These are phyloP conservation scores for Drechslerella dactyloides DNA, from an alignment of 2,329 filamentous ascomycete genomes.

Conservation along the genomic window DNA sequence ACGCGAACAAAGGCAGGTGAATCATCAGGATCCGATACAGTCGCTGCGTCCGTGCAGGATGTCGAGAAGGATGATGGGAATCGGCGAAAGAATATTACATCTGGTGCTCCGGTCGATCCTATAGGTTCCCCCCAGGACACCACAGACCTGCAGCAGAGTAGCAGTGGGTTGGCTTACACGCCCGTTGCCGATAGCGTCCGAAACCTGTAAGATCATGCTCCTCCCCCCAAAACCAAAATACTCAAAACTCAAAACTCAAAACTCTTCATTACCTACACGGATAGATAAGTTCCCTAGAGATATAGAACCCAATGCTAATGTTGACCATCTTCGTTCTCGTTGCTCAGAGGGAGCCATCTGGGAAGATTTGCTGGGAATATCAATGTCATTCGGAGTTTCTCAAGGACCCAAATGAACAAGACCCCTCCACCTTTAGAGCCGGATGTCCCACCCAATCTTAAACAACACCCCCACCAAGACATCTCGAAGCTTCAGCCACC, in stretches of 20 bases:
- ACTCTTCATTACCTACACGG: too few species aligned
- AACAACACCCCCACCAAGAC: background rate
- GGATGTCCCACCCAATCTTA: background rate
- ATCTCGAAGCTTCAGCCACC: slow-evolving; percentile 18
- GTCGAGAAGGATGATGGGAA: background rate
- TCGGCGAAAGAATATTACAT: background rate
- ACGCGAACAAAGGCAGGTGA: background rate
- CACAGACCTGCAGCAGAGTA: background rate
- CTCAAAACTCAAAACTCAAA: too few species aligned
- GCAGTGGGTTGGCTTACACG: slow-evolving; percentile 7
- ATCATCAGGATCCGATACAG: background rate
- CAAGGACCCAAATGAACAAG: slow-evolving; percentile 28
- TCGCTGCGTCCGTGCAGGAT: background rate
- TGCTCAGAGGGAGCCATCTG: slow-evolving; percentile 25
- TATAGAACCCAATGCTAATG: too few species aligned
- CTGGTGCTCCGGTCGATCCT: background rate
- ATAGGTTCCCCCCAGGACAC: background rate
- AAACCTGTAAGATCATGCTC: slow-evolving; percentile 30
- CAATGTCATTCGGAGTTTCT: slow-evolving; percentile 48
- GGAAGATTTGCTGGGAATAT: slow-evolving; percentile 49
- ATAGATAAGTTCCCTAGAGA: too few species aligned
- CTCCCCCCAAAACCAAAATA: background rate
- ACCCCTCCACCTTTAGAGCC: slow-evolving; percentile 8
- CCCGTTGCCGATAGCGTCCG: slow-evolving; percentile 47
- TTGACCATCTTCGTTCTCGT: background rate